Base-by-base conservation (phyloP, 2,329 filamentous ascomycete genomes). In the Colletotrichum siamense region DNA sequence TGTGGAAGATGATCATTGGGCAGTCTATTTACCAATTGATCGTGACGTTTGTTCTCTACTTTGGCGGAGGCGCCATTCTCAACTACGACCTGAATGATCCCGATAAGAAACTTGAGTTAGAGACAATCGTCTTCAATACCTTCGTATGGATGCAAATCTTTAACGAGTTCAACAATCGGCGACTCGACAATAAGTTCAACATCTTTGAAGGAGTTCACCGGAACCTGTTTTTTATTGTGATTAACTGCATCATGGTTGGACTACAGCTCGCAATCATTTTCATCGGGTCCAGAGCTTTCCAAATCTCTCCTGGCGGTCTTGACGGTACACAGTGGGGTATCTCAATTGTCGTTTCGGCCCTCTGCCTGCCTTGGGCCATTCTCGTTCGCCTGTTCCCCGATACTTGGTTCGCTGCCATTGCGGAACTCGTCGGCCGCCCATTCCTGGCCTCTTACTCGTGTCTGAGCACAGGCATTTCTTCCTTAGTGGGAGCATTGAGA, bases 111-210 rank as follows among this genome's bases (percentile, higher is more conserved):
- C 62, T 75, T 5, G 85, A 90, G 71, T 84, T 94, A 68, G 84
- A 92, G 73, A 95, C 94, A 1, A 87, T 96, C 16, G 93, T 96
- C 10, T 96, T 96, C 88, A 97, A 96, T 84, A 94, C 93, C 0
- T 96, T 96, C 79, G 94, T 96, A 62, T 96, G 94, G 94, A 96
- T 96, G 94, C 95, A 96, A 79, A 95, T 97, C 78, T 77, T 75
- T 24, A 94, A 94, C 82, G 89, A 92, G 81, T 90, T 92, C 85
- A 93, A 93, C 83, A 92, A 91, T 80, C 88, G 91, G 32, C 90
- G 91, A 32, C 85, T 93, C 0, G 91, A 93, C 80, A 92, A 92
- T 82, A 88, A 89, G 77, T 88, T 93, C 15, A 39, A 39, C 15
- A 39, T 39, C 36, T 39, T 39, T 18, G 36, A 39, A 39, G 36